Percentiles rank a stretch among this genome's conserved stretches.
Evolutionary conservation across 257 asterid genomes (phyloP).

Genomic region (Cynanchum wilfordii): DNA sequence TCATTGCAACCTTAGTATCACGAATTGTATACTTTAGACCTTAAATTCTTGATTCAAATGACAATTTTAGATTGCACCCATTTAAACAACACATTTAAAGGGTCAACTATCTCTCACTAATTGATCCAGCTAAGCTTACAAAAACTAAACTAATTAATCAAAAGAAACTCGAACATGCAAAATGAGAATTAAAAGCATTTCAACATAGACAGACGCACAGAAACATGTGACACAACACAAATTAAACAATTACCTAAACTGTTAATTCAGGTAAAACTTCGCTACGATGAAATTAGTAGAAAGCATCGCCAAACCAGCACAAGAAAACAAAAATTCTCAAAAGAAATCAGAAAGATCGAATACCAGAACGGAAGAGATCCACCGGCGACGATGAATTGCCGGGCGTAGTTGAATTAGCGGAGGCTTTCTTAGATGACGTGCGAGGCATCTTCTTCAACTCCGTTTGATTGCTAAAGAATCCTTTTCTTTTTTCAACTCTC

Average conservation of each 20-base stretch:
- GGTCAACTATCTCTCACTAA: neutral
- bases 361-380: constrained; percentile 82
- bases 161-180: neutral
- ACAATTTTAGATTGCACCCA: neutral
- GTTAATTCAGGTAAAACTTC: neutral
- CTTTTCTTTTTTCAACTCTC: neutral
- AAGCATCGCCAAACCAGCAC: neutral
- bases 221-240: neutral
- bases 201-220: neutral
- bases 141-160: neutral
- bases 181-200: neutral
- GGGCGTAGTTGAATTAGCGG: constrained; percentile 45
- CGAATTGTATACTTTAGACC: neutral
- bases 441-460: constrained; percentile 63
- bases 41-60: neutral
- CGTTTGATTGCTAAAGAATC: neutral
- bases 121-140: neutral
- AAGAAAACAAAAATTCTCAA: neutral
- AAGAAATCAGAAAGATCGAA: neutral
- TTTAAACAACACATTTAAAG: neutral
- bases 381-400: constrained; percentile 54
- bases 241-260: neutral
- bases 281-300: neutral
- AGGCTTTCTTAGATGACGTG: constrained; percentile 55
- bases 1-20: neutral